These are phyloP conservation scores for Akanthomyces dipterigenus DNA, from an alignment of 2,329 filamentous ascomycete genomes.

Conservation along the genomic window DNA sequence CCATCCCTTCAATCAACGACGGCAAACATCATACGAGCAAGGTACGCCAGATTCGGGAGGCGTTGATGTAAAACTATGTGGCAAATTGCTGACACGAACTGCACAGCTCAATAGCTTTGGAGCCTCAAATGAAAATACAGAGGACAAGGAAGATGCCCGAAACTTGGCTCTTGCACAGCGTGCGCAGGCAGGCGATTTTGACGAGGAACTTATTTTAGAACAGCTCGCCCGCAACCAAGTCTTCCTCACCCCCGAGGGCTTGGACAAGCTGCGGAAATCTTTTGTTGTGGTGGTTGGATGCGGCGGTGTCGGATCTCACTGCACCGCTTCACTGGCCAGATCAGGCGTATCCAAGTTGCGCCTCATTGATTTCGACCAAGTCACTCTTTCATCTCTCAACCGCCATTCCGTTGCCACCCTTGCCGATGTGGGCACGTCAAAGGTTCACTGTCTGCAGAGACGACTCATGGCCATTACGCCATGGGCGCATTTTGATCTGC, in stretches of 20 bases:
- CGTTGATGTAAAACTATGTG: too few relatives aligned
- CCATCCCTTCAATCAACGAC: slow-evolving; percentile 39
- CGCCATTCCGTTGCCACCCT: slow-evolving; percentile 93
- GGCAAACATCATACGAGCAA: slow-evolving; percentile 17
- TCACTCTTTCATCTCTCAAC: slow-evolving; percentile 89
- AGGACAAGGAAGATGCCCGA: slow-evolving; percentile 55
- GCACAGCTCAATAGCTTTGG: slow-evolving; percentile 55
- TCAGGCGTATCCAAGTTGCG: slow-evolving; percentile 85
- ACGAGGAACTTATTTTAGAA: slow-evolving; percentile 81
- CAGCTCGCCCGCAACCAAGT: slow-evolving; percentile 89
- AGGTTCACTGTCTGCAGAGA: slow-evolving; percentile 77
- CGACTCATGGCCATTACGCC: slow-evolving; percentile 81
- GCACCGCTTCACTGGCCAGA: slow-evolving; percentile 74
- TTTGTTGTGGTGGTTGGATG: slow-evolving; percentile 89
- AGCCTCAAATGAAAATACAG: slow-evolving; percentile 38
- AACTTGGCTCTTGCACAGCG: slow-evolving; percentile 52
- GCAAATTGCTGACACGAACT: slow-evolving; percentile 18
- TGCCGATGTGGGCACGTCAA: slow-evolving; percentile 86
- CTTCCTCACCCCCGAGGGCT: slow-evolving; percentile 77
- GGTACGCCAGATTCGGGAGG: slow-evolving; percentile 13
- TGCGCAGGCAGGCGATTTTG: slow-evolving; percentile 57
- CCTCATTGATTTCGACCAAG: slow-evolving; percentile 95
- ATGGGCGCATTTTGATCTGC: slow-evolving; percentile 84
- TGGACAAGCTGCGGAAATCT: slow-evolving; percentile 69
- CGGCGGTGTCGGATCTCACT: slow-evolving; percentile 92